Conservation (phyloP, 2,329 filamentous ascomycete species). For the Alternaria metachromatica region DNA sequence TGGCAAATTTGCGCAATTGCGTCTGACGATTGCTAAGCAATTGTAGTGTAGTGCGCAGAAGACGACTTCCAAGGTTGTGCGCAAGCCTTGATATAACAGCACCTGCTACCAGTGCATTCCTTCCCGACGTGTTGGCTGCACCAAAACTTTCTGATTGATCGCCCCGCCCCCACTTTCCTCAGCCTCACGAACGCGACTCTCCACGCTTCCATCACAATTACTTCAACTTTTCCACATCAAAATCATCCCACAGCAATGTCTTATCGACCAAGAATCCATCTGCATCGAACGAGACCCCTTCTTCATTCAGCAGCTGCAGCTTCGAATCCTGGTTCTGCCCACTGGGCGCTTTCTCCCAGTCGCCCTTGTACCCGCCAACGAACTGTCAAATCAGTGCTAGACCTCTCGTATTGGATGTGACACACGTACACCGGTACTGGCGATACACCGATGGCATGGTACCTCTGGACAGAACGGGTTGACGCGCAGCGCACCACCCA, state of each 20-base stretch:
- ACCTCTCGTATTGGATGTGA: not conserved
- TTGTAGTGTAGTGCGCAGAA: not conserved
- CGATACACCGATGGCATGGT: slow-evolving; percentile 82
- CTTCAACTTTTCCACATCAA: slow-evolving; percentile 39
- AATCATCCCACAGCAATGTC: slow-evolving; percentile 53
- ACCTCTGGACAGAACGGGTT: slow-evolving; percentile 86
- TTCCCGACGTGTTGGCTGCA: not conserved
- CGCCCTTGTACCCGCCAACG: slow-evolving; percentile 74
- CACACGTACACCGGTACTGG: slow-evolving; percentile 66
- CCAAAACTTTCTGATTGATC: slow-evolving; percentile 15
- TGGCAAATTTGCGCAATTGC: slow-evolving; percentile 8
- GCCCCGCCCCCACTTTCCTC: slow-evolving; percentile 28
- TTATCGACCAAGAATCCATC: slow-evolving; percentile 65
- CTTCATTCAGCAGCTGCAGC: slow-evolving; percentile 64
- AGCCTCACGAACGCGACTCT: slow-evolving; percentile 6
- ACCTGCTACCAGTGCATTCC: not conserved
- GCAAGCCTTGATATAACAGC: not conserved
- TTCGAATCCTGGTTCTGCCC: slow-evolving; percentile 71
- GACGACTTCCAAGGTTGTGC: not conserved
- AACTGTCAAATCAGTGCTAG: slow-evolving; percentile 31
- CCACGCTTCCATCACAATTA: slow-evolving; percentile 3
- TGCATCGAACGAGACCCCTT: slow-evolving; percentile 70
- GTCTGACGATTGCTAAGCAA: slow-evolving; percentile 2
- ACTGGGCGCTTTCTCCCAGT: slow-evolving; percentile 67
- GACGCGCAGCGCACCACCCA: slow-evolving; percentile 75